Percentiles rank a stretch among this genome's conserved stretches.
These are phyloP conservation scores for Russula ochroleuca DNA, from an alignment of 768 basidiomycete genomes.

Conservation along the genomic window DNA sequence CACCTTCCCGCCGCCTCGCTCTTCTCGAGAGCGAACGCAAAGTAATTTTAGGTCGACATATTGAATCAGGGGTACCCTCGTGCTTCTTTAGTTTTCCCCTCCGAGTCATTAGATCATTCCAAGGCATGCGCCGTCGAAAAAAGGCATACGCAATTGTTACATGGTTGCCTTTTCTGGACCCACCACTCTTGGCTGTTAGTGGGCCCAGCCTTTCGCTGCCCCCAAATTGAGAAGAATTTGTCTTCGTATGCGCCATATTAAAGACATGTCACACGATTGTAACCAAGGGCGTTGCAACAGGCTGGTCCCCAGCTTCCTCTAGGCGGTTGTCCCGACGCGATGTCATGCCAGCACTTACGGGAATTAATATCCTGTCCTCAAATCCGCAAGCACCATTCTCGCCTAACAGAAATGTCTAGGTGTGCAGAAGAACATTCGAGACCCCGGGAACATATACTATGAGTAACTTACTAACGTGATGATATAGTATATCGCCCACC, in stretches of 20 bases:
- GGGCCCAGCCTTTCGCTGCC: not conserved
- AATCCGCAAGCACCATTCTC: not conserved
- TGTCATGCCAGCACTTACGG: slow-evolving; percentile 5
- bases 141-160: not conserved
- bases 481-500: not conserved
- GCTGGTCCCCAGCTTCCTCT: slow-evolving; percentile 18
- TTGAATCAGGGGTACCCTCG: not conserved
- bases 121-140: not conserved
- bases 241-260: slow-evolving; percentile 15
- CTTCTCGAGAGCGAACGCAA: slow-evolving; percentile 4
- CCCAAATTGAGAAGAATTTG: not conserved
- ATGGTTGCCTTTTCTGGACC: not conserved
- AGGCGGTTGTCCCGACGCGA: slow-evolving; percentile 1
- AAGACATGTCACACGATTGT: not conserved
- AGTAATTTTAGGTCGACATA: slow-evolving; percentile 2
- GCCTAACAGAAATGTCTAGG: not conserved
- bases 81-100: not conserved
- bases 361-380: not conserved
- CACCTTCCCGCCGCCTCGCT: not conserved
- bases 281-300: slow-evolving; percentile 14
- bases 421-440: not conserved
- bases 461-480: not conserved
- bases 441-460: not conserved
- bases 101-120: not conserved
- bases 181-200: not conserved